phyloP scores from a whole-genome alignment of 176 grass and related monocot genomes.

The Oryza brachyantha region DNA sequence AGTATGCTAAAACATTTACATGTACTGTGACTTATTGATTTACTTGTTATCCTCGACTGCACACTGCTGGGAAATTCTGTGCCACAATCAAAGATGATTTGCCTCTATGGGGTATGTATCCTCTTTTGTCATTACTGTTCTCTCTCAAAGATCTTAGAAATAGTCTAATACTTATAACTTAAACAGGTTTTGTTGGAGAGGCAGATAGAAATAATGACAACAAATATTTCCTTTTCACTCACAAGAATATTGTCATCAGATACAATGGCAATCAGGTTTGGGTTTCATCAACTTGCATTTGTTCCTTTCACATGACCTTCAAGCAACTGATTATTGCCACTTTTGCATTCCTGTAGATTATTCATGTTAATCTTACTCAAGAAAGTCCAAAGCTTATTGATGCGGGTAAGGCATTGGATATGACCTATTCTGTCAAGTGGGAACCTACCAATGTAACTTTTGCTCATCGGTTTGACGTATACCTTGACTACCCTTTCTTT shows the following conservation, averaged over 20 bases:
- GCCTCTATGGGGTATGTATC: slow-evolving; percentile 89
- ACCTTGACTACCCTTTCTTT: slow-evolving; percentile 80
- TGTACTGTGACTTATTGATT: slow-evolving; percentile 1
- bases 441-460: slow-evolving; percentile 55
- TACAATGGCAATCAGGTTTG: slow-evolving; percentile 85
- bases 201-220: slow-evolving; percentile 73
- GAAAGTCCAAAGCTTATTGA: slow-evolving; percentile 77
- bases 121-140: slow-evolving; percentile 23
- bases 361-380: slow-evolving; percentile 85
- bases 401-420: slow-evolving; percentile 54
- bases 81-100: slow-evolving; percentile 68
- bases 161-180: slow-evolving; percentile 29
- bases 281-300: not conserved
- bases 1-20: slow-evolving; percentile 3
- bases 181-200: slow-evolving; percentile 89
- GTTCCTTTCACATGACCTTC: not conserved
- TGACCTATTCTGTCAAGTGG: slow-evolving; percentile 80
- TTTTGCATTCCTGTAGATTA: slow-evolving; percentile 49
- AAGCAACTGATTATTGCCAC: slow-evolving; percentile 5
- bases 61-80: not conserved
- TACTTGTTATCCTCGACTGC: slow-evolving; percentile 6
- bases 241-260: slow-evolving; percentile 83
- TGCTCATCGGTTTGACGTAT: slow-evolving; percentile 69
- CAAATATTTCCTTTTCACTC: slow-evolving; percentile 85
- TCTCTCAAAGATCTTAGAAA: slow-evolving; percentile 15